Evolutionary conservation across 305 asterid species (phyloP), one percentile per base, ranked within the genome.

Genomic region (Fraxinus platypoda): DNA sequence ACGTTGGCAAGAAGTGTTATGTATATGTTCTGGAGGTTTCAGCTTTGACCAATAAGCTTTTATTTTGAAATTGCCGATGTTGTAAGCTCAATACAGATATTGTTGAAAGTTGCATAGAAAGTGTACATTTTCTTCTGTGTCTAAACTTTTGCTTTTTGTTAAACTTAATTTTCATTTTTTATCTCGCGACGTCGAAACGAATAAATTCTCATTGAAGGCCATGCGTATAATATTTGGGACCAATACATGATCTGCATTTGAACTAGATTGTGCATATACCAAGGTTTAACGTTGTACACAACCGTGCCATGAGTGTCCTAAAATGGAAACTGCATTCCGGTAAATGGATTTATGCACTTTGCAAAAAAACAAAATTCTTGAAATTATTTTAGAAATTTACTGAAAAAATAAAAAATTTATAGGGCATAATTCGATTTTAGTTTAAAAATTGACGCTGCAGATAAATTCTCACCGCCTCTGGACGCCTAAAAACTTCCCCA

Each of bases 1-100:
- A 74, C 31, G 34, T 78, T 81, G 74, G 52, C 81, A 38, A 77
- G 66, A 68, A 74, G 74, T 86, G 80, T 35, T 78, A 76, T 54
- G 12, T 77, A 31, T 38, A 15, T 23, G 71, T 64, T 57, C 37
- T 78, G 78, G 75, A 80, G 59, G 37, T 77, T 82, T 62, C 76
- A n/a, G 81, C 12, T 41, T 73, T 15, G n/a, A 74, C 78, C 72
- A 28, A 43, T 62, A 43, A 64, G 31, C 71, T 75, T 33, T 59
- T 28, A 62, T 62, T 25, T 62, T 62, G 33, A 28, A 23, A 23
- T 59, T 59, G 70, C 25, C 23, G 70, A 59, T 59, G 12, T 3
- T 46, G 19, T 0, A 13, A 46, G 57, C 13, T 46, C 57, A 52
- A 4, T 52, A 4, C 23, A 15, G 62, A 52, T 52, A 52, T 17